phyloP scores from a whole-genome alignment of 2,329 filamentous ascomycete species.

The Ophiostoma perfectum region DNA sequence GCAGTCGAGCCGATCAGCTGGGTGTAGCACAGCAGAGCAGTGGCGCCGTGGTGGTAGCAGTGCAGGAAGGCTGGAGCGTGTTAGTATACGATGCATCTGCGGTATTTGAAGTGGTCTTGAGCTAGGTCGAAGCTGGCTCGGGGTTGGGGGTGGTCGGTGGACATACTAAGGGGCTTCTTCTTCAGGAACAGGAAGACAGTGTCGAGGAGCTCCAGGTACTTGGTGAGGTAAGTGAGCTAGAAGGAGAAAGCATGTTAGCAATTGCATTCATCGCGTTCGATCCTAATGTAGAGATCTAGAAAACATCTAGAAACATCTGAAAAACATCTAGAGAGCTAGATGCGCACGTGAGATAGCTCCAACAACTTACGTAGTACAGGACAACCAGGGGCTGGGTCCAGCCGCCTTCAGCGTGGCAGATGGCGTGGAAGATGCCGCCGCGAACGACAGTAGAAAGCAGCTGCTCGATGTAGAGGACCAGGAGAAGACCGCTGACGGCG shows the following conservation, averaged over 20 bases:
- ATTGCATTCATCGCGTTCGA: background rate
- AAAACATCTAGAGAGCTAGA: too few relatives aligned
- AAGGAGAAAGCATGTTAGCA: slow-evolving; percentile 35
- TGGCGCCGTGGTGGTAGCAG: slow-evolving; percentile 97
- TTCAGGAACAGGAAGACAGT: slow-evolving; percentile 97
- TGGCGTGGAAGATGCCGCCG: slow-evolving; percentile 79
- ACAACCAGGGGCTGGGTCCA: slow-evolving; percentile 93
- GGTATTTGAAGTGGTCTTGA: background rate
- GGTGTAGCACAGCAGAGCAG: slow-evolving; percentile 94
- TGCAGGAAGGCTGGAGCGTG: slow-evolving; percentile 74
- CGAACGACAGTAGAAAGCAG: slow-evolving; percentile 75
- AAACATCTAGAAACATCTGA: too few relatives aligned
- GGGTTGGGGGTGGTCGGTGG: too few relatives aligned
- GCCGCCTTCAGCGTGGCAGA: slow-evolving; percentile 75
- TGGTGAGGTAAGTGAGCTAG: slow-evolving; percentile 95
- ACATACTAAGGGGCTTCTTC: slow-evolving; percentile 91
- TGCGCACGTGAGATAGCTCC: background rate
- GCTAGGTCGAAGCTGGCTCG: background rate
- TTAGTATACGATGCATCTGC: slow-evolving; percentile 11
- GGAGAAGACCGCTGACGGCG: slow-evolving; percentile 69
- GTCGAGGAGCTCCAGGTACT: slow-evolving; percentile 92
- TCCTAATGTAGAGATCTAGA: background rate
- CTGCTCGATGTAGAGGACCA: slow-evolving; percentile 87
- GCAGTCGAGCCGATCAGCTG: slow-evolving; percentile 89
- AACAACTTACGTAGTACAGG: slow-evolving; percentile 81